phyloP scores from a whole-genome alignment of 2,329 filamentous ascomycete genomes.

The Capronia americana region DNA sequence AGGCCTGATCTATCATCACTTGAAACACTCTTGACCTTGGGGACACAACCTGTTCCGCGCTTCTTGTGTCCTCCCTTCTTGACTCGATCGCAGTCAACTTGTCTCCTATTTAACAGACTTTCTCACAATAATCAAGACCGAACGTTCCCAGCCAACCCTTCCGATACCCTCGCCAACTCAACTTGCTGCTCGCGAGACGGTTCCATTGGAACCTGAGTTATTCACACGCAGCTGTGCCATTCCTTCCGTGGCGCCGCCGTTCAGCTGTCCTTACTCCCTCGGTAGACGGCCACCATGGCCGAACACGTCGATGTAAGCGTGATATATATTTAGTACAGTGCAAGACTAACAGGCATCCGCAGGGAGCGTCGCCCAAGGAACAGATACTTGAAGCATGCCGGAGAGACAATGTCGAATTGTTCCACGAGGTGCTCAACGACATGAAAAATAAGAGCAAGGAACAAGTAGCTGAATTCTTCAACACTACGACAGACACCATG shows the following conservation, averaged over 20 bases:
- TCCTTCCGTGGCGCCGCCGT: background rate
- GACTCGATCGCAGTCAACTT: background rate
- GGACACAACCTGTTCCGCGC: background rate
- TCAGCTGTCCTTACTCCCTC: background rate
- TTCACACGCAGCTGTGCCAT: background rate
- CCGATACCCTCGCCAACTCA: background rate
- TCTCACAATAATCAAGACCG: background rate
- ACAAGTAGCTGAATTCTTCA: conserved; percentile 78
- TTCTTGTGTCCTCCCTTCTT: background rate
- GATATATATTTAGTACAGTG: background rate
- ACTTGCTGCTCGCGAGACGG: too few species aligned
- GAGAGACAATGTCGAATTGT: conserved; percentile 86
- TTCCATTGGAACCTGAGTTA: background rate
- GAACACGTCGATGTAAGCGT: conserved; percentile 50
- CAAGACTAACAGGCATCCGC: conserved; percentile 22
- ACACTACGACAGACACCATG: conserved; percentile 81
- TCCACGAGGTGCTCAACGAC: conserved; percentile 73
- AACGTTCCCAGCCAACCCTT: background rate
- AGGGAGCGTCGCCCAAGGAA: conserved; percentile 87
- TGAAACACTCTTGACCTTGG: conserved; percentile 2
- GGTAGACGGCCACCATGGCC: conserved; percentile 44
- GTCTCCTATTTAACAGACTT: background rate
- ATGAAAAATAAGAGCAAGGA: conserved; percentile 64
- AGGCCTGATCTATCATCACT: conserved; percentile 11
- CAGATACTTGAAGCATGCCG: conserved; percentile 91